phyloP scores from a whole-genome alignment of 2,329 filamentous ascomycete genomes.

The Diplodia seriata region DNA sequence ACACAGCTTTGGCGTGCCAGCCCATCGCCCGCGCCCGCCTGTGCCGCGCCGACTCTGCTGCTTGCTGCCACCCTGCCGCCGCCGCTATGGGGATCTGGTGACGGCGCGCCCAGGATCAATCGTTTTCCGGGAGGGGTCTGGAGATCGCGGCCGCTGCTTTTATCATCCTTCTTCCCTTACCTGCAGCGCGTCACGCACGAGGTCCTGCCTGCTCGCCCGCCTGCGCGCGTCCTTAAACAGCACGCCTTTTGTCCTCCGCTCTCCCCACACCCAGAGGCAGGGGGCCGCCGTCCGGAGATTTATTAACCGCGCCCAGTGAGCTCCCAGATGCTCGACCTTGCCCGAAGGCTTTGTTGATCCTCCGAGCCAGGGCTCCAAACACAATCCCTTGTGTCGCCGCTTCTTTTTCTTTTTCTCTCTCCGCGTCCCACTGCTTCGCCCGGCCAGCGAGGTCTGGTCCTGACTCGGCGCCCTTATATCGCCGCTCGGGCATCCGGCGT shows the following conservation, averaged over 20 bases:
- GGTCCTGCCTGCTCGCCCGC: not conserved
- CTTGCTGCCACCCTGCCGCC: constrained; percentile 4
- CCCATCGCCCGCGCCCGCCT: not conserved
- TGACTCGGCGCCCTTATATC: not conserved
- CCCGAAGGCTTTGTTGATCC: constrained; percentile 12
- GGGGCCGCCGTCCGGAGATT: not conserved
- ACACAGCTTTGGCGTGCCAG: constrained; percentile 1
- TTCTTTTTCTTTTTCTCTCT: no score
- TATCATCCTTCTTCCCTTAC: constrained; percentile 8
- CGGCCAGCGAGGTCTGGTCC: not conserved
- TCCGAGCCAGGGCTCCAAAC: constrained; percentile 2
- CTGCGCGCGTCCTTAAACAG: constrained; percentile 3
- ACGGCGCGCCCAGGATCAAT: constrained; percentile 24
- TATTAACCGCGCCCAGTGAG: constrained; percentile 5
- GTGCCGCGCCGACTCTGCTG: not conserved
- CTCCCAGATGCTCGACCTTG: not conserved
- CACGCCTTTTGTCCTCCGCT: not conserved
- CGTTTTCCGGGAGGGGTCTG: constrained; percentile 15
- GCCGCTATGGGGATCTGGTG: constrained; percentile 25
- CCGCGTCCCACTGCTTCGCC: no score
- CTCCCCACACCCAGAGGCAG: not conserved
- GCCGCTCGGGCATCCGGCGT: constrained; percentile 12
- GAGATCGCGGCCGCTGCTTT: not conserved
- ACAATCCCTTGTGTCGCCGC: not conserved
- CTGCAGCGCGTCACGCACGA: constrained; percentile 13